Evolutionary conservation across 2,329 filamentous ascomycete species (phyloP), one percentile per base, ranked within the genome.

Genomic region (Xylaria sp.): DNA sequence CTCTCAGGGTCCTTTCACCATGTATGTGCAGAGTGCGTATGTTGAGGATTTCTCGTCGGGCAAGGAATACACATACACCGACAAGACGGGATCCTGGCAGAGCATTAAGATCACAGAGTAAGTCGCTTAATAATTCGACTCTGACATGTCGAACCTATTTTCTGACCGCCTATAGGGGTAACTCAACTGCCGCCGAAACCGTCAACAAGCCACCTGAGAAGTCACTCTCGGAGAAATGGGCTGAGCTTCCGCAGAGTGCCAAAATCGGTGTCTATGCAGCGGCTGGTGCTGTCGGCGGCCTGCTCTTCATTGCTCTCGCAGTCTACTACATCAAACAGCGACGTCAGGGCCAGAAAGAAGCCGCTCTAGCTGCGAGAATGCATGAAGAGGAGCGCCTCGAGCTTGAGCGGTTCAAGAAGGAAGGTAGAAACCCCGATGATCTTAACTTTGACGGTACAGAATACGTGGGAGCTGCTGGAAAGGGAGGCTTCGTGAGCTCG

Each of bases 1-100:
- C 77, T 76, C 77, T 56, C 74, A 86, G 29, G 89, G 83, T 0
- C 92, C 92, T 0, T 95, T 87, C 81, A 89, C 84, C 73, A 94
- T 94, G 92, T 88, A 87, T 67, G 85, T 95, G 70, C 87, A 92
- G 82, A 87, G 84, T 33, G 82, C 82, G 13, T 76, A 75, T 20
- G 77, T 88, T 1, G 80, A 88, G 61, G 87, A 90, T 71, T 87
- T 86, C 79, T 87, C 86, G 74, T 86, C 83, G 56, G 87, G 88
- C 53, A 87, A 87, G 72, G 86, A 87, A 72, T 94, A 94, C 76
- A 79, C 84, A 51, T 94, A 87, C 73, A 82, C 83, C 29, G 90
- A 92, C 74, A 80, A 81, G 44, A 82, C 84, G 0, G 91, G 91
- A 58, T 81, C 79, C 60, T 91, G 83, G 82, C 73, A 89, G 73